A percentile compares a stretch with the other conserved stretches of the same genome.
These are phyloP conservation scores for Sphaerulina vaccinii DNA, from an alignment of 2,329 filamentous ascomycete genomes.

Conservation along the genomic window DNA sequence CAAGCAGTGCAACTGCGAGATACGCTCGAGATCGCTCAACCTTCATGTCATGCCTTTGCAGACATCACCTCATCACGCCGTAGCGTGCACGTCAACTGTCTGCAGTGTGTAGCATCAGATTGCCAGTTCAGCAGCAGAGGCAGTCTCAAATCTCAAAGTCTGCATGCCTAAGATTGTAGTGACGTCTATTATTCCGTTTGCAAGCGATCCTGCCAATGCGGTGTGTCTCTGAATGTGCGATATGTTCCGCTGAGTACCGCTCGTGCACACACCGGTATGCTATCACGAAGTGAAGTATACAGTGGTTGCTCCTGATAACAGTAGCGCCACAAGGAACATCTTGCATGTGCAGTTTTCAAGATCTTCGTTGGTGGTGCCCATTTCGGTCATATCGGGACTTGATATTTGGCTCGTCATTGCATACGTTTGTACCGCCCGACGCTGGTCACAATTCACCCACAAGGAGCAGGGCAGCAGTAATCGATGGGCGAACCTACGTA, in stretches of 20 bases:
- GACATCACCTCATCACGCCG: constrained; percentile 5
- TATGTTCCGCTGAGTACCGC: background rate
- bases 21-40: constrained; percentile 14
- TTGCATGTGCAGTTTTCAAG: background rate
- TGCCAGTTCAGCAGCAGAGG: background rate
- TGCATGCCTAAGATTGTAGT: background rate
- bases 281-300: background rate
- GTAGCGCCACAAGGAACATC: background rate
- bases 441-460: background rate
- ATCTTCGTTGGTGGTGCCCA: background rate
- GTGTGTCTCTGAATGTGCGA: background rate
- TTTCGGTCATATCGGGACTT: background rate
- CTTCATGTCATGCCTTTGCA: background rate
- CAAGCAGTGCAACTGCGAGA: constrained; percentile 14
- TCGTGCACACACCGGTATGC: background rate
- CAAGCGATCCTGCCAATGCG: background rate
- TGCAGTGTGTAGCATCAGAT: background rate
- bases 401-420: background rate
- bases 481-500: background rate
- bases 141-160: background rate
- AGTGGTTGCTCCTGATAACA: background rate
- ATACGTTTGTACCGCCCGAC: background rate
- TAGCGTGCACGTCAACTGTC: background rate
- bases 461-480: background rate
- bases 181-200: background rate